Evolutionary conservation across 345 rosid species (phyloP), one percentile per base, ranked within the genome.

Genomic region (Salix purpurea): DNA sequence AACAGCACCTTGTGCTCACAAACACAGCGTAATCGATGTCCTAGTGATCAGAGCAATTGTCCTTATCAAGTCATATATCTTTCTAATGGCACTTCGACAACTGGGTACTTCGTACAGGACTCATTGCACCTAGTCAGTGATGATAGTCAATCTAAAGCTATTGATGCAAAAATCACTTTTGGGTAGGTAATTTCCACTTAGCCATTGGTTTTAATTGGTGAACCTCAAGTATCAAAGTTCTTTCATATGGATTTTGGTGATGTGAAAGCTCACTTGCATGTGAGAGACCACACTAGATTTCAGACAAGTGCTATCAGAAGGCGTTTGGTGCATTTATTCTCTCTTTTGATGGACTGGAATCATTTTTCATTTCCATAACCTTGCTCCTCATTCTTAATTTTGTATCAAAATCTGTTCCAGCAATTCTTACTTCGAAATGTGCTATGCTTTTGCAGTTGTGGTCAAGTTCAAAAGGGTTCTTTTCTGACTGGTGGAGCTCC

Each of bases 401-500:
- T 28, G 11, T 8, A 40, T 2, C 37, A 12, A 28, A 24, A 15
- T 32, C 65, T 13, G 11, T 23, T 71, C 23, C 8, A 54, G 37
- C 6, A 30, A 64, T 54, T 65, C 26, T 64, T 54, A 52, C 66
- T 69, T 74, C 69, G 21, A 62, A 50, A 52, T 74, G 44, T 71
- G 52, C 26, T 78, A 52, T 66, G 9, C 18, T 75, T 56, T 84
- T 83, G 82, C 89, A 96, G 99, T 28, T 96, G 99, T 82, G 99
- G 98, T 75, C 84, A 77, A 82, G 83, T 82, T 77, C 97, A 92
- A 83, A 92, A 97, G 2, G 99, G 99, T 82, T 87, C 91, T 5
- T 96, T 96, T 83, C 80, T 93, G 82, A 76, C 85, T 58, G 91
- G 95, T 68, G 99, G 93, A 21, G 99, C 99, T 76, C 97, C 95